Evolutionary conservation across 371 early-diverging fungal species (phyloP), one percentile per base, ranked within the genome.

Genomic region (Mortierella sp.): DNA sequence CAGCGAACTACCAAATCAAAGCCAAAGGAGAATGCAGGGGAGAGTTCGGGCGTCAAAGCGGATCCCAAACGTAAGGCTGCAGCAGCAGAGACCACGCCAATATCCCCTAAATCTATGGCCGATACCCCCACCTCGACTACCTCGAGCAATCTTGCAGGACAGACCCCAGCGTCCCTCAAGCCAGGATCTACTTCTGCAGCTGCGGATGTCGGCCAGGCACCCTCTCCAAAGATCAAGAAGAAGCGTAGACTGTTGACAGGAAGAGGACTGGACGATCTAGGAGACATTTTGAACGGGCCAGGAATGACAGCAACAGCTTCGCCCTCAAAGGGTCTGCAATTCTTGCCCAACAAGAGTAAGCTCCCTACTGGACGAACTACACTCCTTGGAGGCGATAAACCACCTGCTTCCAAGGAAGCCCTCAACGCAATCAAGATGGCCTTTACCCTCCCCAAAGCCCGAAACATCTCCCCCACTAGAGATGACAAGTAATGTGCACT

Each of bases 341-440:
- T 78, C 26, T 53, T 64, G 26, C 69, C 67, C 11, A 46, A 44
- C 48, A 82, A 75, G 61, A 34, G 51, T 13, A 71, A 59, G 8
- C 21, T 48, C 26, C 59, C 64, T 21, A 28, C 28, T 37, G 34
- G 24, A 5, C 55, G 74, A 16, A 43, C 77, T 16, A 9, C 74
- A 24, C 61, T 71, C 0, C 43, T 71, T 53, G 44, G 28, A 10
- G 75, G 50, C 6, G 46, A 75, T 3, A 54, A 61, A 37, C 50
- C 77, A 16, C 57, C 61, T 16, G 77, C 76, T 10, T 74, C 79
- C n/a, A 81, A 76, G 28, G 79, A 81, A 11, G 79, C 81, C 2
- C 72, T 86, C 28, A 73, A 86, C 59, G 82, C 82, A 5, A 86
- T 86, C 77, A 86, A 86, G 77, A 81, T 79, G 78, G 75, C 74